These are phyloP conservation scores for Solanum rostratum DNA, from an alignment of 257 asterid species.

Conservation along the genomic window DNA sequence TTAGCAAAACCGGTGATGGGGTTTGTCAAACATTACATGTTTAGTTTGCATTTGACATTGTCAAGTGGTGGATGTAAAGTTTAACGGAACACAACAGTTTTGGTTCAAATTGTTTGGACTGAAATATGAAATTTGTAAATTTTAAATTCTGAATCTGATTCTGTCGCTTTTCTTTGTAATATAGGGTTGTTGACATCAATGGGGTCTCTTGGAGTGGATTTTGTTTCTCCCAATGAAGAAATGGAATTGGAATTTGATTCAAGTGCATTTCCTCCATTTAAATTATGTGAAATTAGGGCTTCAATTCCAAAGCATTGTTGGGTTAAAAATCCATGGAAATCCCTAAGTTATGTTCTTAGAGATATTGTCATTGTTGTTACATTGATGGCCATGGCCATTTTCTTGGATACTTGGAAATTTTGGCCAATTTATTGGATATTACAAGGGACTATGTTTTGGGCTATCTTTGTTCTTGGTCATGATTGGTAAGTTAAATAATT, in stretches of 20 bases:
- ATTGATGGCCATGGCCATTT: constrained; percentile 13
- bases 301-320: constrained; percentile 39
- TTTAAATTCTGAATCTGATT: not conserved
- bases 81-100: not conserved
- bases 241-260: constrained; percentile 14
- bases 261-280: constrained; percentile 26
- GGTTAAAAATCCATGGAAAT: constrained; percentile 25
- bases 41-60: not conserved
- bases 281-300: constrained; percentile 22
- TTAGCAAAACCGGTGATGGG: not conserved
- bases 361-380: constrained; percentile 12
- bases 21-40: not conserved
- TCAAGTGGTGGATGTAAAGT: not conserved
- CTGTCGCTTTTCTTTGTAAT: not conserved
- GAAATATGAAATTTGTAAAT: not conserved
- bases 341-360: constrained; percentile 24
- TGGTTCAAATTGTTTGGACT: not conserved
- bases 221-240: not conserved
- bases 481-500: constrained; percentile 20
- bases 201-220: not conserved
- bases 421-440: constrained; percentile 34
- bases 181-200: not conserved
- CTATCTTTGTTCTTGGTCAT: constrained; percentile 38
- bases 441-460: constrained; percentile 47
- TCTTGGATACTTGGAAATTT: constrained; percentile 11